These are phyloP conservation scores for bread wheat (Triticum aestivum) DNA, from an alignment of 176 grass and related monocot species.

Conservation along the genomic window IWGSC_CS_RefSeq_v2.1 NC_057811.1:453324315-453324814, in stretches of 20 bases:
- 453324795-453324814: slow-evolving; percentile 77
- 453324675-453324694: slow-evolving; percentile 11
- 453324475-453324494: slow-evolving; percentile 80
- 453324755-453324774: slow-evolving; percentile 56
- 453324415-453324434: slow-evolving; percentile 38
- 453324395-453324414: neutral
- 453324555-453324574: slow-evolving; percentile 30
- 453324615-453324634: slow-evolving; percentile 82
- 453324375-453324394: slow-evolving; percentile 12
- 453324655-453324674: slow-evolving; percentile 7
- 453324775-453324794: slow-evolving; percentile 54
- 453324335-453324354: slow-evolving; percentile 1
- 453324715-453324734: slow-evolving; percentile 49
- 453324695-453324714: slow-evolving; percentile 6
- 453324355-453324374: slow-evolving; percentile 27
- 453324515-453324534: slow-evolving; percentile 77
- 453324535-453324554: slow-evolving; percentile 66
- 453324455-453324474: slow-evolving; percentile 34
- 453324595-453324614: slow-evolving; percentile 71
- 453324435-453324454: slow-evolving; percentile 59
- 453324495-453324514: slow-evolving; percentile 74
- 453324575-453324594: slow-evolving; percentile 47
- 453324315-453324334: slow-evolving; percentile 1
- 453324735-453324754: slow-evolving; percentile 79
- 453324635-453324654: slow-evolving; percentile 88